Base-by-base conservation (phyloP, 2,329 filamentous ascomycete species). In the Diaporthe citrichinensis region DNA sequence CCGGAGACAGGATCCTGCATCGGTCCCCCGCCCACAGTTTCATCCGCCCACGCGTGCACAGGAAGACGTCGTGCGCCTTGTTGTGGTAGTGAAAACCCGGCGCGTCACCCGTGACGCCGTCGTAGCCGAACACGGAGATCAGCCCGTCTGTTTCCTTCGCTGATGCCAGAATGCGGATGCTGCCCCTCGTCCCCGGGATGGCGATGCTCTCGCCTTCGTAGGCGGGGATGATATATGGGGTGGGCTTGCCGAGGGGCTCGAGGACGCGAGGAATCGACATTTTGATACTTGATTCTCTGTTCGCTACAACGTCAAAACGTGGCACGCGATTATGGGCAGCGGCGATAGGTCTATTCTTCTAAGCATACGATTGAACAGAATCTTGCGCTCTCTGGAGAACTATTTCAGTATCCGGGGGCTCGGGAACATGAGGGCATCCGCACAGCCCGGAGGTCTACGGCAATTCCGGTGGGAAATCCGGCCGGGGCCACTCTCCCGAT, bases 181-280 rank as follows among this genome's bases (percentile, higher is more conserved):
- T 59, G 4, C 57, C 57, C 31, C 31, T 59, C 31, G 57, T 59
- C 0, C 31, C 57, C 5, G 57, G 57, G 57, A 59, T 59, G 31
- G 57, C 20, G 31, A 59, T 59, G 31, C 57, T 59, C 57, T 59
- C 57, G 31, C 57, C 57, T 20, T 59, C 57, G 4, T 59, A 59
- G 31, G 57, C 57, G 57, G 57, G 57, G 20, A 59, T 59, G 10
- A 59, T 39, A 7, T 36, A 59, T 2, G 57, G 31, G 57, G 57
- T 14, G 31, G 57, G 57, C 57, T 39, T n/a, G 57, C 57, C 57
- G 8, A 59, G 31, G 9, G 57, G 57, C 34, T 59, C 57, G 12
- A 20, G 57, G 31, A 59, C 57, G 57, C 57, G 57, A 59, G 31
- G 57, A 6, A 59, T 59, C n/a, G 57, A 59, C 57, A 59, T 59